phyloP scores from a whole-genome alignment of 2,329 filamentous ascomycete species.

The Graphilbum ipis-grandicollis region DNA sequence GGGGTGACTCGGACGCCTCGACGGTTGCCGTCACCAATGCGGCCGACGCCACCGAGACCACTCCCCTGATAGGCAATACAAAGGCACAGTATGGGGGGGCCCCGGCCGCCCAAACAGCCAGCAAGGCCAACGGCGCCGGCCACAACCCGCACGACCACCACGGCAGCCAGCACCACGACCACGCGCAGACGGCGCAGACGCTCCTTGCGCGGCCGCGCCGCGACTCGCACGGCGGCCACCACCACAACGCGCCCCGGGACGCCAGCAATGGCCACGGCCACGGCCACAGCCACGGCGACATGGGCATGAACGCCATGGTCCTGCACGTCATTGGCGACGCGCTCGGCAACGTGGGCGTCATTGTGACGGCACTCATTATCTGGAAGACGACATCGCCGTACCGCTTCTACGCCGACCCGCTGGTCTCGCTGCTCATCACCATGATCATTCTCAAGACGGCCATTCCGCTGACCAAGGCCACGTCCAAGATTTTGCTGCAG shows the following conservation, averaged over 20 bases:
- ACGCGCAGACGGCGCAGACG: no score
- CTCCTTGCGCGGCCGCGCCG: slow-evolving; percentile 22
- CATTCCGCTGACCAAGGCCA: slow-evolving; percentile 62
- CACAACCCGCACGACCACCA: slow-evolving; percentile 13
- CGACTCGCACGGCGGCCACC: slow-evolving; percentile 50
- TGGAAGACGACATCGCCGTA: slow-evolving; percentile 74
- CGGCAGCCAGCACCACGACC: slow-evolving; percentile 11
- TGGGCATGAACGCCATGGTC: slow-evolving; percentile 86
- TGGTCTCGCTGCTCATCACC: slow-evolving; percentile 87
- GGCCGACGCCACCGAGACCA: slow-evolving; percentile 18
- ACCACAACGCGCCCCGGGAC: slow-evolving; percentile 65
- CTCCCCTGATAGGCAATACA: slow-evolving; percentile 18
- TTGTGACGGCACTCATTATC: slow-evolving; percentile 68
- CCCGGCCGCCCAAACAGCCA: slow-evolving; percentile 7
- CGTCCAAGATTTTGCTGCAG: slow-evolving; percentile 78
- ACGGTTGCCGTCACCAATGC: slow-evolving; percentile 14
- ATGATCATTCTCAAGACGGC: slow-evolving; percentile 57
- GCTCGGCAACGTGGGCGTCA: slow-evolving; percentile 74
- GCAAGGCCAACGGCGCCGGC: no score
- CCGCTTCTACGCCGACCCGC: slow-evolving; percentile 77
- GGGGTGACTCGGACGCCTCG: slow-evolving; percentile 25
- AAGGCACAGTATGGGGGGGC: slow-evolving; percentile 11
- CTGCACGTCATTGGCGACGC: slow-evolving; percentile 67
- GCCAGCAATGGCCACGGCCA: slow-evolving; percentile 46
- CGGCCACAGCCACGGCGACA: slow-evolving; percentile 66